Base-by-base conservation (phyloP, 2,329 filamentous ascomycete genomes). In the Colletotrichum eleusines region DNA sequence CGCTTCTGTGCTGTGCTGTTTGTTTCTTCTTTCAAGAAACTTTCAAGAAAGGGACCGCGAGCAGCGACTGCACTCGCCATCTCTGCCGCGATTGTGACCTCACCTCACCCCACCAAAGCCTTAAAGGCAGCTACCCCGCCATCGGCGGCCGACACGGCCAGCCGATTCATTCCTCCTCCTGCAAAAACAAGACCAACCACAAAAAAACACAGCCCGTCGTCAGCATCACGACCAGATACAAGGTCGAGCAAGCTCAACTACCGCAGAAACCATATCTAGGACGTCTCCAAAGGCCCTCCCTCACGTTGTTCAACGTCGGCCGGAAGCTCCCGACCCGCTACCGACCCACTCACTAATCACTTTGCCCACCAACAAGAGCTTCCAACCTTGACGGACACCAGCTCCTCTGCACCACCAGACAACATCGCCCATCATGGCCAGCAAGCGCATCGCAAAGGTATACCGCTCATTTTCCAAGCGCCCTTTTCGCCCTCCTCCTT, bases 381-480 rank as follows among this genome's bases (percentile, higher is more conserved):
- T 50, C 40, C 63, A 61, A 63, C 55, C 61, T 66, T 14, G 67
- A 61, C 8, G 33, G 42, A 53, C 26, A 48, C 48, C 53, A 63
- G 18, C 28, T 35, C 33, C 33, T 33, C 33, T 9, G 6, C 33
- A 5, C 9, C 33, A 53, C 54, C 46, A 59, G 35, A 57, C 53
- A 55, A 48, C 59, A 42, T 46, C 53, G 54, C 35, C 65, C 74
- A 77, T 50, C 74, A 84, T 84, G 82, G 81, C 82, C 9, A 79
- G 77, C 74, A 85, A 84, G 74, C 83, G 83, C 75, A 84, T 85
- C 78, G 75, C 78, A 73, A 85, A 85, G 79, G 83, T 81, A 75
- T 51, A 53, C 63, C 38, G n/a, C n/a, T 35, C 18, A 44, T 31
- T 33, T 65, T 53, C 8, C 26, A 50, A 18, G 20, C 18, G 28